Conservation (phyloP, 1,284 basidiomycete species). For the Trichosporon sp. region DNA sequence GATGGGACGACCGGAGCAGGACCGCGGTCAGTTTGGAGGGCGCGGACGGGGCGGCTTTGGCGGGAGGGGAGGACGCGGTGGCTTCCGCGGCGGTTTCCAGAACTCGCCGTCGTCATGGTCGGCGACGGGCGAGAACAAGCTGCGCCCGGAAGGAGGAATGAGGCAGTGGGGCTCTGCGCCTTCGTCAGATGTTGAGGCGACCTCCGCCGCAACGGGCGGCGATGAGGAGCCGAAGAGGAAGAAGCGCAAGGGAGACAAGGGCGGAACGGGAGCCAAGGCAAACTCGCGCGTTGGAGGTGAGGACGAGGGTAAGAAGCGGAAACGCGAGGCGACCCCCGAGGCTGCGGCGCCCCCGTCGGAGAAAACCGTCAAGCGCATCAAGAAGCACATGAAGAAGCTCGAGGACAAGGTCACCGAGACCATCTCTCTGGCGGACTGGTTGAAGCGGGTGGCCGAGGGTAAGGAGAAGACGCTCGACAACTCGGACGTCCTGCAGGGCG, state of each 20-base stretch:
- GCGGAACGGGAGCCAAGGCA: conserved; percentile 53
- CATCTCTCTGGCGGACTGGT: conserved; percentile 33
- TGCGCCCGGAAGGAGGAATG: conserved; percentile 45
- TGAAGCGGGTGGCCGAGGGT: conserved; percentile 36
- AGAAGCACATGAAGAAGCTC: conserved; percentile 47
- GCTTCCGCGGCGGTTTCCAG: conserved; percentile 20
- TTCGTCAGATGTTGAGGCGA: conserved; percentile 23
- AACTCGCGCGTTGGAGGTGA: conserved; percentile 53
- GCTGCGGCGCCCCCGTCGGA: conserved; percentile 24
- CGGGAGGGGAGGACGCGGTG: conserved; percentile 25
- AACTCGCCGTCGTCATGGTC: conserved; percentile 12
- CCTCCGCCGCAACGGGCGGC: conserved; percentile 20
- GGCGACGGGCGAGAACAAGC: conserved; percentile 45
- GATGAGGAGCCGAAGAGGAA: conserved; percentile 46
- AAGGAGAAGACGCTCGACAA: conserved; percentile 41
- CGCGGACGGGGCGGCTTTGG: conserved; percentile 30
- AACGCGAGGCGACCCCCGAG: conserved; percentile 32
- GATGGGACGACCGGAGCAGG: conserved; percentile 15
- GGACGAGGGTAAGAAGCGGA: conserved; percentile 48
- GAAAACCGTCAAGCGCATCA: conserved; percentile 48
- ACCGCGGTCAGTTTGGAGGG: conserved; percentile 23
- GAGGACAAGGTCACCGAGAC: conserved; percentile 26
- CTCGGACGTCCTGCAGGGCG: conserved; percentile 39
- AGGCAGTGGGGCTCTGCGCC: conserved; percentile 53
- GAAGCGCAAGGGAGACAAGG: conserved; percentile 55